These are phyloP conservation scores for Luvunga scandens DNA, from an alignment of 345 rosid species.

Conservation along the genomic window DNA sequence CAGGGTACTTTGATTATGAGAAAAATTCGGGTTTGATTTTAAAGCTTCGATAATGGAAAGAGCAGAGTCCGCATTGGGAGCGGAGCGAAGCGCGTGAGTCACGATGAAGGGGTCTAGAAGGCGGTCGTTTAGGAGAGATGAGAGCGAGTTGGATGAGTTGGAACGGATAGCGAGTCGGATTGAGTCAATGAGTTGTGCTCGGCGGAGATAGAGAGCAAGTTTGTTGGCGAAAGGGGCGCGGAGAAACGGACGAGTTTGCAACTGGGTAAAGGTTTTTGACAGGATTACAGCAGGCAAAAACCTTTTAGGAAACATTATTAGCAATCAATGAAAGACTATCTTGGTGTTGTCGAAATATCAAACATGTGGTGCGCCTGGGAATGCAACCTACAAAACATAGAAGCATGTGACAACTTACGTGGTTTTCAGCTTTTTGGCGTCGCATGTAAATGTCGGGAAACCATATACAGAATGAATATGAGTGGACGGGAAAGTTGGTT, in stretches of 20 bases:
- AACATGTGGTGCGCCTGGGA: slow-evolving; percentile 28
- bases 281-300: slow-evolving; percentile 26
- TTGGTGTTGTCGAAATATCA: slow-evolving; percentile 18
- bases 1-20: slow-evolving; percentile 49
- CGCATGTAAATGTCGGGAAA: too few species aligned
- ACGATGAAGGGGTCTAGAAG: slow-evolving; percentile 72
- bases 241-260: slow-evolving; percentile 45
- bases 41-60: slow-evolving; percentile 52
- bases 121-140: slow-evolving; percentile 44
- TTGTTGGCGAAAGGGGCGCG: slow-evolving; percentile 79
- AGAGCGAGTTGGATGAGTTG: slow-evolving; percentile 30
- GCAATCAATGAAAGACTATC: not conserved
- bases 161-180: slow-evolving; percentile 74
- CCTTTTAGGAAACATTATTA: slow-evolving; percentile 33
- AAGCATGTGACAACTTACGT: not conserved
- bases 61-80: slow-evolving; percentile 66
- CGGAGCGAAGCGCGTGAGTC: slow-evolving; percentile 64
- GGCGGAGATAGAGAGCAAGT: slow-evolving; percentile 65
- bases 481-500: not conserved
- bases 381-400: not conserved
- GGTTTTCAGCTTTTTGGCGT: not conserved
- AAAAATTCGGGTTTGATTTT: slow-evolving; percentile 26
- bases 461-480: too few species aligned
- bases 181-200: slow-evolving; percentile 69
- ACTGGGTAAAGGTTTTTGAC: slow-evolving; percentile 17